phyloP scores from a whole-genome alignment of 73 alveolate species.

The Uronychia setigera region DNA sequence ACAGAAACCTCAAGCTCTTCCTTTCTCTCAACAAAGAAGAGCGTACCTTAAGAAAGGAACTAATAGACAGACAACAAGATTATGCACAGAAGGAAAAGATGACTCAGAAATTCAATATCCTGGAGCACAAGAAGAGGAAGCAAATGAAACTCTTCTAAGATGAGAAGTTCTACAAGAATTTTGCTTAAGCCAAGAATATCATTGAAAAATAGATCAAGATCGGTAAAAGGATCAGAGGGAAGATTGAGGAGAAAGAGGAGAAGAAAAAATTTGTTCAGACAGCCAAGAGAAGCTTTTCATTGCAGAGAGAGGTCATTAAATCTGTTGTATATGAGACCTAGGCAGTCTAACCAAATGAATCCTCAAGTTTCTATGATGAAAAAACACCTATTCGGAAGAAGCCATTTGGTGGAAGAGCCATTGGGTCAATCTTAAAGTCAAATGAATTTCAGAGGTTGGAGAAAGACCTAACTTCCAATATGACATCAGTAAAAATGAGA shows the following conservation, averaged over 20 bases:
- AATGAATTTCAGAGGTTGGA: background rate
- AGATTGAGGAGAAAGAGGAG: background rate
- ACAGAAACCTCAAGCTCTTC: conserved; percentile 39
- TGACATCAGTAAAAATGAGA: background rate
- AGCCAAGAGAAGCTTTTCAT: background rate
- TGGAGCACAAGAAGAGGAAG: conserved; percentile 16
- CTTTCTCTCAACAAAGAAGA: conserved; percentile 40
- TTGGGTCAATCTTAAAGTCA: no score
- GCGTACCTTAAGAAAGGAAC: conserved; percentile 29
- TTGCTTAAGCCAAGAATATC: conserved; percentile 51
- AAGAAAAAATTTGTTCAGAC: background rate
- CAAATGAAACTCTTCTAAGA: conserved; percentile 18
- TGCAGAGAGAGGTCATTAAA: conserved; percentile 6
- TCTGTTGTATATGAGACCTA: background rate
- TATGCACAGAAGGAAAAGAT: conserved; percentile 16
- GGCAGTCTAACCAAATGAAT: no score
- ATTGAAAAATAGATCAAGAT: conserved; percentile 57
- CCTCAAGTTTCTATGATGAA: no score
- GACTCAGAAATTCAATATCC: conserved; percentile 11
- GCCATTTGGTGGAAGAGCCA: no score
- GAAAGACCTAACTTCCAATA: background rate
- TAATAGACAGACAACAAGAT: conserved; percentile 33
- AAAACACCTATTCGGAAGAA: no score
- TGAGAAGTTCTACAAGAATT: conserved; percentile 21
- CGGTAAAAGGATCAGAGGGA: conserved; percentile 33